Base-by-base conservation (phyloP, 1,284 basidiomycete species). In the Malassezia japonica region DNA sequence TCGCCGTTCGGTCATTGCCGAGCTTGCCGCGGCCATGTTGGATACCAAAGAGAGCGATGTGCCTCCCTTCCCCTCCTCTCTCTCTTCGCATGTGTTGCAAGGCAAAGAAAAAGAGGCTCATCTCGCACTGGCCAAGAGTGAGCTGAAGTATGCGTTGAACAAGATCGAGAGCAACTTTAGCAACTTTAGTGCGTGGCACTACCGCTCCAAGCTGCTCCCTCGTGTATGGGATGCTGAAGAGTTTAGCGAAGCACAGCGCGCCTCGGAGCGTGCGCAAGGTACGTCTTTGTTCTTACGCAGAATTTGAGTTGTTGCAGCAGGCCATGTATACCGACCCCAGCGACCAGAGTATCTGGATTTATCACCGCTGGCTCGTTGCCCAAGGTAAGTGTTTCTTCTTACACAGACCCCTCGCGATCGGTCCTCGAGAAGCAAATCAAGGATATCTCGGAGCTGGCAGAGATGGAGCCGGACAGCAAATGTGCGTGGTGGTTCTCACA, bases 131-230 rank as follows among this genome's bases (percentile, higher is more conserved):
- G 67, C 67, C 0, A 29, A 57, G 9, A 38, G 24, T 0, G 67
- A 72, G 42, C 54, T 72, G 7, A 39, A 46, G 1, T 72, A 64
- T 38, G 92, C 92, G 2, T 83, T 81, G 40, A 79, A 79, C 55
- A 95, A 96, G 77, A 98, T 99, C 61, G 85, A 89, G 72, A 77
- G 83, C 46, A 95, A 88, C 72, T 94, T 98, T 69, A 91, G 87
- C 40, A 98, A 99, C 73, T 98, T 95, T 72, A 92, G 87, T 52
- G 94, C 94, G 15, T 99, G 94, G 94, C 94, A 99, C 74, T 89
- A 92, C 62, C 81, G 94, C 23, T 86, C 88, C 2, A 91, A 92
- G 73, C 78, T 91, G 1, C 77, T 89, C 15, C 74, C 78, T 0
- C 78, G 78, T 3, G 67, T 87, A 6, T 91, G 87, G 87, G 77